Conservation (phyloP, 2,329 filamentous ascomycete species). For the Hymenoscyphus infarciens region DNA sequence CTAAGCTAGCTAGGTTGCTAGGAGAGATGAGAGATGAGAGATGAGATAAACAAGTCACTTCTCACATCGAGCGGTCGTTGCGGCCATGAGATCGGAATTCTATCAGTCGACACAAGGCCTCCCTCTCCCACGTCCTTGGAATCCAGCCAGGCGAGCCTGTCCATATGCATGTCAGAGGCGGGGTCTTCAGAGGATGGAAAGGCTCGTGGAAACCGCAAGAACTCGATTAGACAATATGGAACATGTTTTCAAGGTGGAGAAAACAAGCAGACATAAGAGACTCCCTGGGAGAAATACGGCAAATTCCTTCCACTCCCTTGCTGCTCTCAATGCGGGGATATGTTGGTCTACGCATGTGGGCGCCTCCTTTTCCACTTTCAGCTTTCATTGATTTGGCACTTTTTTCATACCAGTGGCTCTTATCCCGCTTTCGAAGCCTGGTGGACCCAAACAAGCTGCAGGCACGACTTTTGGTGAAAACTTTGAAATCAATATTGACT, state of each 20-base stretch:
- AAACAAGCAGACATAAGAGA: neutral
- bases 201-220: no score
- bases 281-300: neutral
- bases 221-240: neutral
- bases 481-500: neutral
- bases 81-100: neutral
- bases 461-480: neutral
- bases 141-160: neutral
- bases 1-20: no score
- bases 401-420: no score
- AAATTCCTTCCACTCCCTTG: neutral
- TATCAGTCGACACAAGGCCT: no score
- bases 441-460: neutral
- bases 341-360: neutral
- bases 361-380: neutral
- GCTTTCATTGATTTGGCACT: neutral
- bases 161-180: neutral
- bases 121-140: neutral
- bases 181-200: no score
- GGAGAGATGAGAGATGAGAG: neutral
- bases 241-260: neutral
- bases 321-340: neutral
- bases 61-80: neutral
- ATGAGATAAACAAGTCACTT: neutral
- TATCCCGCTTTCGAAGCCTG: no score